Evolutionary conservation across 768 basidiomycete species (phyloP).

Genomic region (Pleurotus giganteus): DNA sequence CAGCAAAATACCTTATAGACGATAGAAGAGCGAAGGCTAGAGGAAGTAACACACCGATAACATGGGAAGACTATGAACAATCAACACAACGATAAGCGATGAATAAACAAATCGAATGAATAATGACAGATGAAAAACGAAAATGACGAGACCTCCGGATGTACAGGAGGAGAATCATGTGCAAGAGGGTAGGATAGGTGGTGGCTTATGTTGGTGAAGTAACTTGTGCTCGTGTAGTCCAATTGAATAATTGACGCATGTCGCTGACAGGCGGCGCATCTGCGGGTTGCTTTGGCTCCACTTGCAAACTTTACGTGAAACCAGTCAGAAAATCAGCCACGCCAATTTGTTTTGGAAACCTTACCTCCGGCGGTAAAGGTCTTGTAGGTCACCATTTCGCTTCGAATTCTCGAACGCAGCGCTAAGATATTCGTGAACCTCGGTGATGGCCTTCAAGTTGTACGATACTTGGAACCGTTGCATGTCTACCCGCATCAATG

Average conservation of each 20-base stretch:
- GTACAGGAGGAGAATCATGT: not conserved
- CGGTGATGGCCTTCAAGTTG: slow-evolving; percentile 84
- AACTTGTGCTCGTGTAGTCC: slow-evolving; percentile 63
- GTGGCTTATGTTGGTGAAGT: not conserved
- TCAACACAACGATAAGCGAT: not conserved
- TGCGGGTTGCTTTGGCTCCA: slow-evolving; percentile 80
- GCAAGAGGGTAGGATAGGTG: not conserved
- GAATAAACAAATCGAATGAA: slow-evolving; percentile 8
- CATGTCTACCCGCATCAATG: slow-evolving; percentile 54
- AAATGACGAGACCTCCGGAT: not conserved
- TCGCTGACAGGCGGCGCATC: slow-evolving; percentile 65
- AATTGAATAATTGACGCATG: slow-evolving; percentile 76
- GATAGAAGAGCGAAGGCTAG: not conserved
- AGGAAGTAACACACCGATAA: slow-evolving; percentile 3
- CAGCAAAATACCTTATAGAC: slow-evolving; percentile 1
- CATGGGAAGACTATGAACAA: not conserved
- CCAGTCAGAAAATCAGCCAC: slow-evolving; percentile 10
- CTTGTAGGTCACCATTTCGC: slow-evolving; percentile 79
- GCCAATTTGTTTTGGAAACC: slow-evolving; percentile 19
- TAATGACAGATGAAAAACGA: not conserved
- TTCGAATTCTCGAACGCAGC: slow-evolving; percentile 73
- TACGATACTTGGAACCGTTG: slow-evolving; percentile 89
- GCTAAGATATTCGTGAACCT: slow-evolving; percentile 80
- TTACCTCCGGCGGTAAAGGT: slow-evolving; percentile 82
- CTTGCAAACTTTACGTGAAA: slow-evolving; percentile 54